Evolutionary conservation across 176 grass and related monocot species (phyloP).

Genomic region (Elaeis guineensis): DNA sequence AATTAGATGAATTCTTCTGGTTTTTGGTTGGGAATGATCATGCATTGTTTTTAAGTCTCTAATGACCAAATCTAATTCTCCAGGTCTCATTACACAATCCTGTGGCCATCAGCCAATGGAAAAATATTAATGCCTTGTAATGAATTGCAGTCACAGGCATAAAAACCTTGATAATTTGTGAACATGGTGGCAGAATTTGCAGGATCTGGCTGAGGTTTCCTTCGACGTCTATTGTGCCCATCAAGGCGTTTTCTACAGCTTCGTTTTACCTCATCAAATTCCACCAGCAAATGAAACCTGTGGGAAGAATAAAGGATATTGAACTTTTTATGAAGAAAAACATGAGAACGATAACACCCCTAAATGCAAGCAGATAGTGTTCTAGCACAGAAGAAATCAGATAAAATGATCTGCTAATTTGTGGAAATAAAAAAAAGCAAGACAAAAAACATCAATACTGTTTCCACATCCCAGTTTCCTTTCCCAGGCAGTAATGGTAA

Average conservation of each 20-base stretch:
- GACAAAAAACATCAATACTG: too few species aligned
- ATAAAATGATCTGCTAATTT: too few species aligned
- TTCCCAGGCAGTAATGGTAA: too few species aligned
- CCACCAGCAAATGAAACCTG: conserved; percentile 79
- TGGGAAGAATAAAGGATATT: neutral
- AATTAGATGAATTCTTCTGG: too few species aligned
- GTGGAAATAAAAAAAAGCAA: too few species aligned
- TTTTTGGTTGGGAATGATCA: too few species aligned
- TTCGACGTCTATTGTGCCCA: conserved; percentile 69
- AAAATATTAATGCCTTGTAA: neutral
- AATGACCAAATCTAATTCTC: too few species aligned
- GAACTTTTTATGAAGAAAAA: neutral
- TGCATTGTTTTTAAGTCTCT: too few species aligned
- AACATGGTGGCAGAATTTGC: conserved; percentile 48
- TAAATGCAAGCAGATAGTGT: neutral
- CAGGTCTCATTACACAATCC: too few species aligned
- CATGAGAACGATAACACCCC: neutral
- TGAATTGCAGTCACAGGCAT: neutral
- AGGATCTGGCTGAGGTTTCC: conserved; percentile 57
- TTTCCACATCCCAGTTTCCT: too few species aligned
- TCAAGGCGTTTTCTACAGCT: conserved; percentile 87
- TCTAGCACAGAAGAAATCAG: too few species aligned
- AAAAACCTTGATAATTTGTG: conserved; percentile 53
- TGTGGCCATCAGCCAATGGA: neutral
- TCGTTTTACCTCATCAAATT: conserved; percentile 78